These are phyloP conservation scores for Gaeumannomyces tritici DNA, from an alignment of 2,329 filamentous ascomycete genomes.

Conservation along the genomic window DNA sequence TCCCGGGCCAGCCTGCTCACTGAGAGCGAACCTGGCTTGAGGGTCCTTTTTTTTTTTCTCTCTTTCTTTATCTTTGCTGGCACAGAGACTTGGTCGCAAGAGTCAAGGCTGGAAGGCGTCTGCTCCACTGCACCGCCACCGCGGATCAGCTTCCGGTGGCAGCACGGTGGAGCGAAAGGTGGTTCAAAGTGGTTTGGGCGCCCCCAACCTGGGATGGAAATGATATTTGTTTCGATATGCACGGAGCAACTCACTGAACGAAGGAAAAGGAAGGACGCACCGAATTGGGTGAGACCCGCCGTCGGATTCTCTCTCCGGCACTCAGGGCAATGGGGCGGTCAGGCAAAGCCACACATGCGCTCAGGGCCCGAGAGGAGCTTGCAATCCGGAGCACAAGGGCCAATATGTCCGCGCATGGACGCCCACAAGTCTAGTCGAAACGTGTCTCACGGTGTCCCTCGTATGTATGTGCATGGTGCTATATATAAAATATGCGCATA, in stretches of 20 bases:
- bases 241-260: neutral
- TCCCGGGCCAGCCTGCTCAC: neutral
- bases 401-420: neutral
- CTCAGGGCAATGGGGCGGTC: too few relatives aligned
- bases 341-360: too few relatives aligned
- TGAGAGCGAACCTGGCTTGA: neutral
- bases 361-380: neutral
- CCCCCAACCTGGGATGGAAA: neutral
- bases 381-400: neutral
- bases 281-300: too few relatives aligned
- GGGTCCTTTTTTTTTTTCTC: neutral
- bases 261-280: neutral
- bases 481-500: too few relatives aligned
- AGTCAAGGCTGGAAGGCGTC: neutral
- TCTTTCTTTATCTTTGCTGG: too few relatives aligned
- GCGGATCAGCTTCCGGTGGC: neutral
- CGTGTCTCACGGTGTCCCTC: too few relatives aligned
- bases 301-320: neutral
- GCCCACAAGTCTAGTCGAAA: neutral
- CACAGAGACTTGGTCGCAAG: neutral
- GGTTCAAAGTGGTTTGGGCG: neutral
- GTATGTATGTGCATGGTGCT: neutral
- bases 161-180: neutral
- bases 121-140: neutral
- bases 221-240: neutral